phyloP scores from a whole-genome alignment of 805 yeast genomes.

The Candida mattraensis region DNA sequence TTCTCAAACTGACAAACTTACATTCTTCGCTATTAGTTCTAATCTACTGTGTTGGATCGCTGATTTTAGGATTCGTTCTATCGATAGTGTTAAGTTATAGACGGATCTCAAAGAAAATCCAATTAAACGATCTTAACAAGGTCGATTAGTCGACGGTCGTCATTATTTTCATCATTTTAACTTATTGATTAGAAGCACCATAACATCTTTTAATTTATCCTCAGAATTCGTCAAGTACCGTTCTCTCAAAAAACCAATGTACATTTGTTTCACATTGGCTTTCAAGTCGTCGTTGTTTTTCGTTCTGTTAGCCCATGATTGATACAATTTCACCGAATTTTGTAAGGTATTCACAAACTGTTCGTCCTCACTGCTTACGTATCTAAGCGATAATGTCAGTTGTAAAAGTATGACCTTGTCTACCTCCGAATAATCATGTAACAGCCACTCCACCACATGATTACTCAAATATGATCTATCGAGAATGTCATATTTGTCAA shows the following conservation, averaged over 20 bases:
- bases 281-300: conserved; percentile 30
- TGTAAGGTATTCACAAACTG: conserved; percentile 61
- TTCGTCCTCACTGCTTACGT: conserved; percentile 38
- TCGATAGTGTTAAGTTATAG: conserved; percentile 25
- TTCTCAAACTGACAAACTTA: conserved; percentile 13
- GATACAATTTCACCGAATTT: conserved; percentile 66
- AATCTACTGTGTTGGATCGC: conserved; percentile 15
- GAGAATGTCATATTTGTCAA: conserved; percentile 69
- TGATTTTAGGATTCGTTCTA: conserved; percentile 25
- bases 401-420: conserved; percentile 47
- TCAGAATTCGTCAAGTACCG: conserved; percentile 21
- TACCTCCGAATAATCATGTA: conserved; percentile 40
- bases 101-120: conserved; percentile 25
- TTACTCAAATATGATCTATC: conserved; percentile 65
- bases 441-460: conserved; percentile 61
- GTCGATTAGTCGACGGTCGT: conserved; percentile 21
- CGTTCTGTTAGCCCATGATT: conserved; percentile 50
- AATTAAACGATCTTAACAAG: conserved; percentile 23
- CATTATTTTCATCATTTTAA: conserved; percentile 11
- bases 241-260: conserved; percentile 34
- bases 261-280: conserved; percentile 33
- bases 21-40: conserved; percentile 10
- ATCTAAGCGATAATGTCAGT: conserved; percentile 67
- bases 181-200: conserved; percentile 27
- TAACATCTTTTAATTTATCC: conserved; percentile 23